Conservation (phyloP, 306 rosid species). For the Medicago truncatula region MtrunA17r5.0-ANR NC_053042.1:53877001-53877500, state of each 20-base stretch:
- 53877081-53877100: neutral
- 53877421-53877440: constrained; percentile 89
- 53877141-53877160: neutral
- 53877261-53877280: constrained; percentile 1
- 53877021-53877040: constrained; percentile 68
- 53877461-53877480: neutral
- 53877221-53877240: neutral
- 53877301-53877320: constrained; percentile 82
- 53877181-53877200: neutral
- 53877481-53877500: neutral
- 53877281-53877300: constrained; percentile 11
- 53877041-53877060: constrained; percentile 90
- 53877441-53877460: constrained; percentile 58
- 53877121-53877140: neutral
- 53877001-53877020: constrained; percentile 79
- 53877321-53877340: constrained; percentile 95
- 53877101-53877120: constrained; percentile 7
- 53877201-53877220: neutral
- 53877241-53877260: neutral
- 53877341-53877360: constrained; percentile 86
- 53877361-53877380: constrained; percentile 84
- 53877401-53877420: constrained; percentile 77
- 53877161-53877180: neutral
- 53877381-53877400: constrained; percentile 73
- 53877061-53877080: neutral